Base-by-base conservation (phyloP, 1,284 basidiomycete genomes). In the Trametes pubescens region DNA sequence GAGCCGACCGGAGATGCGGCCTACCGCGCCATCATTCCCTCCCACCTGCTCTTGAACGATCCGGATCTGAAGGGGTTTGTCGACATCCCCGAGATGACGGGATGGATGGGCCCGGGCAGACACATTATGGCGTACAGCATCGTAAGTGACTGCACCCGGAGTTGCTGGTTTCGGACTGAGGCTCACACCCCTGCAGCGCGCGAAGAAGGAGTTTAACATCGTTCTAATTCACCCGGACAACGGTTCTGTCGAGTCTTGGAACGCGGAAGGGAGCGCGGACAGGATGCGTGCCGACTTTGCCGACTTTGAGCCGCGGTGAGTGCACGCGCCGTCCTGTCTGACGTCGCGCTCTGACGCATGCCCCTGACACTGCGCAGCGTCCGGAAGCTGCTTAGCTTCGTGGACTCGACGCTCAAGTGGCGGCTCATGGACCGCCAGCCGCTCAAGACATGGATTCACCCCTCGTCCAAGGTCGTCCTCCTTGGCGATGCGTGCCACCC, bases 401-500 rank as follows among this genome's bases (percentile, higher is more conserved):
- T 82, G 11, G 67, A 78, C 0, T 79, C 78, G 6, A 82, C 80
- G 26, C 73, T 81, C 29, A 81, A 80, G 59, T 83, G 81, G 81
- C 77, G 79, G 3, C 74, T 83, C 8, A 80, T 81, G 77, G 80
- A 80, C 66, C 77, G 80, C 34, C 70, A 76, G 52, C 80, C 81
- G 11, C 75, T 80, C 22, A 63, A 73, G 18, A 79, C 72, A 2
- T 83, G 81, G 81, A 73, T 82, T 9, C 80, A 82, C 65, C 72
- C 73, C 0, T 71, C 73, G 2, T 77, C 77, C 34, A 74, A 77
- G 26, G 72, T 82, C 51, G 75, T 74, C 32, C 76, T 83, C 18
- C 73, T 82, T 16, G 81, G 81, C 16, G 81, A 83, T 55, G 65
- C 81, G 0, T 83, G 80, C 67, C 87, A 89, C 68, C 86, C 89